Conservation (phyloP, 1,139 yeast genomes). For the Zygoascus sp. region DNA sequence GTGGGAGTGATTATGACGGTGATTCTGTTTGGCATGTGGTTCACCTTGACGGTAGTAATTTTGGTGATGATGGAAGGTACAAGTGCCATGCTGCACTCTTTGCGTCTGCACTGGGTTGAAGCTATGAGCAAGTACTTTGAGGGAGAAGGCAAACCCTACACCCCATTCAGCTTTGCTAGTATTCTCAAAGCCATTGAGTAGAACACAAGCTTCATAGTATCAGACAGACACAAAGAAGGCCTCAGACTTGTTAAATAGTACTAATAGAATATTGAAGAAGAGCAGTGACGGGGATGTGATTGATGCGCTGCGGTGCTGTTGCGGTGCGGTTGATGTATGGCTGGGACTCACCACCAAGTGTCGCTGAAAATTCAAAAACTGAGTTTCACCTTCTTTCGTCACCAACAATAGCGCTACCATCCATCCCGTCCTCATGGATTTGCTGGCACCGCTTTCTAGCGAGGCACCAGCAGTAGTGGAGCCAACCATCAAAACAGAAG, state of each 20-base stretch:
- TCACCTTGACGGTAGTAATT: conserved; percentile 80
- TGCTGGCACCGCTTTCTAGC: neutral
- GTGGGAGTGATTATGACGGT: conserved; percentile 71
- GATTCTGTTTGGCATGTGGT: conserved; percentile 89
- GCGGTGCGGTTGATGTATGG: too few relatives aligned
- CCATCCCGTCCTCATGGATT: too few relatives aligned
- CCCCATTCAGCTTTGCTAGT: conserved; percentile 63
- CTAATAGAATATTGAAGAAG: neutral
- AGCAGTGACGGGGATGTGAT: too few relatives aligned
- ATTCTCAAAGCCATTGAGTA: conserved; percentile 9
- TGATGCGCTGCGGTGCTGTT: too few relatives aligned
- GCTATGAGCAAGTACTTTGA: conserved; percentile 97
- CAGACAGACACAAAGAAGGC: too few relatives aligned
- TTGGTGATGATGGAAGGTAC: conserved; percentile 98
- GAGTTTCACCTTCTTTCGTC: neutral
- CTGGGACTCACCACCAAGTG: too few relatives aligned
- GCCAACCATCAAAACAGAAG: neutral
- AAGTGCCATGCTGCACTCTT: conserved; percentile 95
- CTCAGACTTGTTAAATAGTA: neutral
- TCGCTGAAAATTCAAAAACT: neutral
- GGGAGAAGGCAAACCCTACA: conserved; percentile 89
- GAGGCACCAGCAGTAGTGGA: neutral
- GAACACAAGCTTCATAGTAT: too few relatives aligned
- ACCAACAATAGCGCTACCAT: too few relatives aligned
- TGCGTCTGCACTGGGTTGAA: conserved; percentile 98